Evolutionary conservation across 805 yeast species (phyloP).

Genomic region (Maudiozyma serrabonitensis): DNA sequence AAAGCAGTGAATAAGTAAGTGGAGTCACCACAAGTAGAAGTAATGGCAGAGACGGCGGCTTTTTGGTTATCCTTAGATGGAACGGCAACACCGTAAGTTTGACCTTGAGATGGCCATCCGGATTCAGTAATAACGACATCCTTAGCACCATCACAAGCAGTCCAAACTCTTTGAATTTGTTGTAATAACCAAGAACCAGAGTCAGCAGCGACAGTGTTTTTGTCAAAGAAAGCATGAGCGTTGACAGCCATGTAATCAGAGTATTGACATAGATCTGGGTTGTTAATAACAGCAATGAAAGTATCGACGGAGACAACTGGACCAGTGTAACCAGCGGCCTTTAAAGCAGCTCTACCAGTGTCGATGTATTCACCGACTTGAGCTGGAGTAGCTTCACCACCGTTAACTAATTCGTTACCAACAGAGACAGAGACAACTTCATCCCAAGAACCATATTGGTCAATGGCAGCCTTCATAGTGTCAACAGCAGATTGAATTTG

Average conservation of each 20-base stretch:
- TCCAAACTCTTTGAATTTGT: slow-evolving; percentile 85
- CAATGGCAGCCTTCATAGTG: slow-evolving; percentile 51
- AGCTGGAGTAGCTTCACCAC: slow-evolving; percentile 62
- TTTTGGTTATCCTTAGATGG: slow-evolving; percentile 70
- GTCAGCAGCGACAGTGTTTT: slow-evolving; percentile 59
- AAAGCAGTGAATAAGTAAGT: slow-evolving; percentile 73
- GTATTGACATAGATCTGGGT: slow-evolving; percentile 81
- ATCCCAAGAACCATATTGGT: slow-evolving; percentile 64
- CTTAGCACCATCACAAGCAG: slow-evolving; percentile 72
- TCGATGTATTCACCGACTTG: slow-evolving; percentile 58
- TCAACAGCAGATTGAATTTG: slow-evolving; percentile 45
- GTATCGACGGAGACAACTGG: slow-evolving; percentile 93
- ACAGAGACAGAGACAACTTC: slow-evolving; percentile 69
- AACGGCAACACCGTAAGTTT: slow-evolving; percentile 68
- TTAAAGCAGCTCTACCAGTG: slow-evolving; percentile 62
- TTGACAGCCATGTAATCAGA: slow-evolving; percentile 94
- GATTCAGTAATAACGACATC: slow-evolving; percentile 77
- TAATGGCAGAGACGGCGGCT: slow-evolving; percentile 61
- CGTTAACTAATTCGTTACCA: slow-evolving; percentile 97
- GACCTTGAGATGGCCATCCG: slow-evolving; percentile 96
- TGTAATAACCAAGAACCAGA: slow-evolving; percentile 86
- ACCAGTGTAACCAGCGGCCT: slow-evolving; percentile 81
- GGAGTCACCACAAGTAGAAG: slow-evolving; percentile 53
- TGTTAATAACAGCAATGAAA: slow-evolving; percentile 86
- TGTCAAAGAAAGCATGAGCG: slow-evolving; percentile 97